Conservation (phyloP, 306 rosid species). For the Vachellia pachyceras region DNA sequence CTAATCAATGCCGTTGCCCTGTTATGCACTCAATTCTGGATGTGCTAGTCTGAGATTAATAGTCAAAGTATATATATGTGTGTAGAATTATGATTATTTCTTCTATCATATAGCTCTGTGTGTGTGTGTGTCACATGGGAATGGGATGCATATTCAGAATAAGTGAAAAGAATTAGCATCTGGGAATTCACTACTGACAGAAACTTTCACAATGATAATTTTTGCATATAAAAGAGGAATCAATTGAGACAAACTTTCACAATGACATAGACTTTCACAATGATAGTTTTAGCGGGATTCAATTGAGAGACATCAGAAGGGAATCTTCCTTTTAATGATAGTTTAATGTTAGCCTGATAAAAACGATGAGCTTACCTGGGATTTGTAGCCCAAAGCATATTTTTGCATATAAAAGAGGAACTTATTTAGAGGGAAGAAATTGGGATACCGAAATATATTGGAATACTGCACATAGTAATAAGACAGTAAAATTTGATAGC, state of each 20-base stretch:
- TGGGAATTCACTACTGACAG: neutral
- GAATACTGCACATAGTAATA: neutral
- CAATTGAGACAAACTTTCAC: too few relatives aligned
- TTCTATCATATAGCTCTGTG: too few relatives aligned
- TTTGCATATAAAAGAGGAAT: too few relatives aligned
- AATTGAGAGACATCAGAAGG: neutral
- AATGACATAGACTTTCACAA: too few relatives aligned
- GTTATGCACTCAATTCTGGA: neutral
- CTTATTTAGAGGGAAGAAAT: neutral
- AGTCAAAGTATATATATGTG: neutral
- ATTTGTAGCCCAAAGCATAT: neutral
- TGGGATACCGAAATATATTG: neutral
- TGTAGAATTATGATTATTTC: neutral
- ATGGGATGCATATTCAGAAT: too few relatives aligned
- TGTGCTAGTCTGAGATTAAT: neutral
- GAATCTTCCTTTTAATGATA: neutral
- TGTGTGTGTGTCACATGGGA: too few relatives aligned
- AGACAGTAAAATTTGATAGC: neutral
- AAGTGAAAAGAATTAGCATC: neutral
- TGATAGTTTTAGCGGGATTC: too few relatives aligned
- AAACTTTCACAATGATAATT: neutral
- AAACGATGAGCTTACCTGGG: neutral
- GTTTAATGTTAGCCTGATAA: neutral
- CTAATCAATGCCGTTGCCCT: neutral
- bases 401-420: neutral